Percentiles rank a stretch among this genome's conserved stretches.
These are phyloP conservation scores for Xylariaceae sp. DNA, from an alignment of 2,329 filamentous ascomycete species.

Conservation along the genomic window DNA sequence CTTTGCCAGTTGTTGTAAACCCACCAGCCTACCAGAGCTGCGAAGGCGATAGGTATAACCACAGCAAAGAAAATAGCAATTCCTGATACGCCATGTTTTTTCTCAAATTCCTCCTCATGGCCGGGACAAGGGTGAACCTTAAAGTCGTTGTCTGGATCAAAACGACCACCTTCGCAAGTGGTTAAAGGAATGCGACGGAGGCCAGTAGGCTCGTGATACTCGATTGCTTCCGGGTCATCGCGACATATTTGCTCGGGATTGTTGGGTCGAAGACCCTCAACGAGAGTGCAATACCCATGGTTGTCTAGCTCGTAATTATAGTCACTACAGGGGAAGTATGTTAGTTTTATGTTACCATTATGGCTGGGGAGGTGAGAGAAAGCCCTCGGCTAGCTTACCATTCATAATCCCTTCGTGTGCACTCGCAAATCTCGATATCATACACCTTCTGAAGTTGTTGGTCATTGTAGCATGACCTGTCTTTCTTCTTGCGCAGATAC, in stretches of 20 bases:
- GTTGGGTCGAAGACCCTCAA: slow-evolving; percentile 72
- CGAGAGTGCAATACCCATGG: slow-evolving; percentile 79
- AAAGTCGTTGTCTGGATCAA: slow-evolving; percentile 73
- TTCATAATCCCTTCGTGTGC: slow-evolving; percentile 86
- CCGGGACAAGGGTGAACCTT: slow-evolving; percentile 72
- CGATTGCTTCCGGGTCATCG: slow-evolving; percentile 69
- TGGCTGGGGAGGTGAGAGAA: slow-evolving; percentile 14
- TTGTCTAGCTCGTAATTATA: slow-evolving; percentile 88
- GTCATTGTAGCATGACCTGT: slow-evolving; percentile 81
- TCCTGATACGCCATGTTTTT: slow-evolving; percentile 72
- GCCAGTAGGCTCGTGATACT: slow-evolving; percentile 85
- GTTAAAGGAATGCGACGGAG: slow-evolving; percentile 90
- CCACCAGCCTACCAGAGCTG: slow-evolving; percentile 79
- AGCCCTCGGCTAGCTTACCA: slow-evolving; percentile 65
- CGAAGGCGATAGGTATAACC: slow-evolving; percentile 74
- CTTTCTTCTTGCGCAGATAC: slow-evolving; percentile 89
- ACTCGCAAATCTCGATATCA: slow-evolving; percentile 79
- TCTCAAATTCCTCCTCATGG: slow-evolving; percentile 81
- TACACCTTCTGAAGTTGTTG: slow-evolving; percentile 74
- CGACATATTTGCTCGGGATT: slow-evolving; percentile 59
- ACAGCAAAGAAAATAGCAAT: slow-evolving; percentile 86
- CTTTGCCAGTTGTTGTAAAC: slow-evolving; percentile 84
- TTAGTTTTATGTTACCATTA: slow-evolving; percentile 38
- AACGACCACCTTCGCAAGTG: slow-evolving; percentile 76
- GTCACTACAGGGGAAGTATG: slow-evolving; percentile 61